These are phyloP conservation scores for Dactylellina sp. DNA, from an alignment of 2,329 filamentous ascomycete species.

Conservation along the genomic window DNA sequence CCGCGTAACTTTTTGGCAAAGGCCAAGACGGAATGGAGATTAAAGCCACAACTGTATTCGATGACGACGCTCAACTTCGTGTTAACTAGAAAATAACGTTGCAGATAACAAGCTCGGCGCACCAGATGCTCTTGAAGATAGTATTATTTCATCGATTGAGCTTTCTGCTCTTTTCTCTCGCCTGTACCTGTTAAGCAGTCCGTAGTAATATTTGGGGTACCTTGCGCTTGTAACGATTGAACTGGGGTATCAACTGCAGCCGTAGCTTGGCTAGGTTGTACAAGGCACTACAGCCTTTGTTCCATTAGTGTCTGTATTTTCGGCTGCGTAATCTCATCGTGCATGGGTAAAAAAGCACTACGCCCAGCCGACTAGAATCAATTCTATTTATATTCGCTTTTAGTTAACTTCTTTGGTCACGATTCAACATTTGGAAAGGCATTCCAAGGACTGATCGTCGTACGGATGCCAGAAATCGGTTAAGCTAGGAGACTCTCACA, in stretches of 20 bases:
- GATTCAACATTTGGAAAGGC: slow-evolving; percentile 8
- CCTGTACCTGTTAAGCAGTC: too few relatives aligned
- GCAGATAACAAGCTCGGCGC: neutral
- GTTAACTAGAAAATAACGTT: slow-evolving; percentile 38
- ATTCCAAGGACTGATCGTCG: slow-evolving; percentile 31
- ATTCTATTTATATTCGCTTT: slow-evolving; percentile 46
- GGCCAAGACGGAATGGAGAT: slow-evolving; percentile 16
- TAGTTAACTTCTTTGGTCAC: slow-evolving; percentile 8
- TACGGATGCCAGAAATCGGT: slow-evolving; percentile 27
- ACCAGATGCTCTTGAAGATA: neutral
- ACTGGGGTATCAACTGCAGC: neutral
- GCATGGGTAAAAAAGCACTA: neutral
- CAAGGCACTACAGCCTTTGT: too few relatives aligned
- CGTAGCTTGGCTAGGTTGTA: too few relatives aligned
- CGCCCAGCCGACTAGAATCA: neutral
- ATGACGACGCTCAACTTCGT: slow-evolving; percentile 28
- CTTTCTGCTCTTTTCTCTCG: neutral
- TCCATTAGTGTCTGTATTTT: too few relatives aligned
- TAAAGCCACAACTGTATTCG: neutral
- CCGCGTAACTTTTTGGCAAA: slow-evolving; percentile 27
- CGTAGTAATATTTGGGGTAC: neutral
- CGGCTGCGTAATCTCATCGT: too few relatives aligned
- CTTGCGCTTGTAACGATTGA: too few relatives aligned
- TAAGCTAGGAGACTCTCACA: slow-evolving; percentile 21
- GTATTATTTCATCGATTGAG: neutral